phyloP scores from a whole-genome alignment of 202 grass and related monocot genomes.

The Zoysia matrella region DNA sequence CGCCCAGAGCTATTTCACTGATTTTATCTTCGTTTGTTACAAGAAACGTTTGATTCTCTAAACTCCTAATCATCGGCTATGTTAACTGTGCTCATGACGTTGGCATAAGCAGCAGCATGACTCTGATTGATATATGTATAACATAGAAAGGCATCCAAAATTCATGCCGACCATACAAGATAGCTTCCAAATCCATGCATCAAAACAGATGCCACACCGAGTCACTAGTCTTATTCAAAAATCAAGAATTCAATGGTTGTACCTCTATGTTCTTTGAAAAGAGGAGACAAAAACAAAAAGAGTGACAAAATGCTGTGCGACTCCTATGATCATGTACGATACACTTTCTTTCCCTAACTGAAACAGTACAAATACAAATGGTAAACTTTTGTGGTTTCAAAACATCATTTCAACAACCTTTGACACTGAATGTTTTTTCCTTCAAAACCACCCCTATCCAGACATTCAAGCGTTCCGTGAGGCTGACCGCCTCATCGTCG shows the following conservation, averaged over 20 bases:
- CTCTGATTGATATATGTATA: too few relatives aligned
- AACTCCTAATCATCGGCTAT: too few relatives aligned
- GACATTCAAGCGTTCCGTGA: constrained; percentile 67
- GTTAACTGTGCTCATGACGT: too few relatives aligned
- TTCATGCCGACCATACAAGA: too few relatives aligned
- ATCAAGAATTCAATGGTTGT: constrained; percentile 11
- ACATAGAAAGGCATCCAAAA: too few relatives aligned
- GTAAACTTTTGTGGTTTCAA: constrained; percentile 9
- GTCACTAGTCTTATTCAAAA: constrained; percentile 39
- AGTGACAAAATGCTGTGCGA: constrained; percentile 17
- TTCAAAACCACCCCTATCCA: not conserved
- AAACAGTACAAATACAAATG: constrained; percentile 35
- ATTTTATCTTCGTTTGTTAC: too few relatives aligned
- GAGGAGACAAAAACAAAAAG: not conserved
- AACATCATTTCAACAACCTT: constrained; percentile 17
- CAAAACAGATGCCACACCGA: too few relatives aligned
- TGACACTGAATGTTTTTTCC: not conserved
- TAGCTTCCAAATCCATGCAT: too few relatives aligned
- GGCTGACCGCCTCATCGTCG: constrained; percentile 62
- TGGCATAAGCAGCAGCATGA: too few relatives aligned
- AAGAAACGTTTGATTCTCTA: too few relatives aligned
- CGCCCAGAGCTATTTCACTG: too few relatives aligned
- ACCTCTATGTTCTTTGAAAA: not conserved
- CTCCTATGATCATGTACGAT: constrained; percentile 25
- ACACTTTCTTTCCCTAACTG: constrained; percentile 43